These are phyloP conservation scores for Podospora didyma DNA, from an alignment of 495 filamentous ascomycete species.

Conservation along the genomic window DNA sequence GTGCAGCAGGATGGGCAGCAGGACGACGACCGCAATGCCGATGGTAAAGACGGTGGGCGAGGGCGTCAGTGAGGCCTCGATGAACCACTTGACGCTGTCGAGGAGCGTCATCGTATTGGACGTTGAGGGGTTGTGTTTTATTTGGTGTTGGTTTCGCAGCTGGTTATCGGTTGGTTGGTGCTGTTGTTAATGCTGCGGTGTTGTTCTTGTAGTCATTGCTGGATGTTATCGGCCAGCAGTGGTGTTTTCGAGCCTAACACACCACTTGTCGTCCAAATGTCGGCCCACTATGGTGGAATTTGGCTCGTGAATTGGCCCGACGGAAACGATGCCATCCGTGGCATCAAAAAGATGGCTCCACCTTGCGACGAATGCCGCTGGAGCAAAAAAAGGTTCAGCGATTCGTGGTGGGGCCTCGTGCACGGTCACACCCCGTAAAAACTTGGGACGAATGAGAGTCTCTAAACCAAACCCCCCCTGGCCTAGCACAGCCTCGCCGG, in stretches of 20 bases:
- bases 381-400: too few species aligned
- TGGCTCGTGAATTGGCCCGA: too few species aligned
- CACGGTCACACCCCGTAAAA: neutral
- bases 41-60: conserved; percentile 55
- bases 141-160: neutral
- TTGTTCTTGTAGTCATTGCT: too few species aligned
- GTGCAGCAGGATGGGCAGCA: conserved; percentile 76
- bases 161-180: neutral
- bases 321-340: too few species aligned
- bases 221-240: too few species aligned
- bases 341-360: too few species aligned
- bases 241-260: too few species aligned
- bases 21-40: conserved; percentile 64
- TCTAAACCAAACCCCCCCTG: neutral
- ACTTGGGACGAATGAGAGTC: neutral
- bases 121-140: neutral
- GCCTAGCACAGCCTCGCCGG: neutral
- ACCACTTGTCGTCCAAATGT: too few species aligned
- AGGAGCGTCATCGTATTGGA: conserved; percentile 14
- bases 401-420: neutral
- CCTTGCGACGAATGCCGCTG: too few species aligned
- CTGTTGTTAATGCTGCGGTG: too few species aligned
- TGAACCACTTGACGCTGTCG: conserved; percentile 24
- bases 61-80: conserved; percentile 48
- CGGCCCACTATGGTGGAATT: too few species aligned